Evolutionary conservation across 2,329 filamentous ascomycete genomes (phyloP).

Genomic region (Ceratocystis eucalypticola): DNA sequence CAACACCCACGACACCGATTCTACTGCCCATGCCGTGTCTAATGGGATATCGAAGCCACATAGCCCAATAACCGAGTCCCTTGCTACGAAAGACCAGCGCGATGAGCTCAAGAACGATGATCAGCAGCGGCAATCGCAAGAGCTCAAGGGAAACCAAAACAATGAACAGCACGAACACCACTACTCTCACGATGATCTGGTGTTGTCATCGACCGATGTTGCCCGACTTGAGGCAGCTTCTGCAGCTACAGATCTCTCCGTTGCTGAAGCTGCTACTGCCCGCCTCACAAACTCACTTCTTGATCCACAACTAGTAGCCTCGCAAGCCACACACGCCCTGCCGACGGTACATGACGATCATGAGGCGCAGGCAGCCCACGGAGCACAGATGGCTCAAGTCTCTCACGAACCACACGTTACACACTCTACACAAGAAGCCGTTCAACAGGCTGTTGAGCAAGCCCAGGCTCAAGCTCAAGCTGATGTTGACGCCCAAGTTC

Average conservation of each 20-base stretch:
- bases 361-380: background rate
- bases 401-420: background rate
- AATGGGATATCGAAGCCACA: background rate
- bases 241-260: conserved; percentile 21
- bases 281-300: conserved; percentile 42
- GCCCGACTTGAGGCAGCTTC: conserved; percentile 5
- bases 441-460: conserved; percentile 8
- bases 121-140: background rate
- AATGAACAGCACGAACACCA: background rate
- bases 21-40: background rate
- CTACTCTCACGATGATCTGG: conserved; percentile 8
- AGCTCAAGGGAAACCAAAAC: background rate
- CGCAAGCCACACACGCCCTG: conserved; percentile 5
- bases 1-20: conserved; percentile 7
- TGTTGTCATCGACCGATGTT: conserved; percentile 8
- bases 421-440: background rate
- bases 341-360: conserved; percentile 1
- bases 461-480: conserved; percentile 17
- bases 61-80: conserved; percentile 3
- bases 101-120: background rate
- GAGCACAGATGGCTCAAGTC: background rate
- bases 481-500: conserved; percentile 13
- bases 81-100: background rate
- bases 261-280: conserved; percentile 43
- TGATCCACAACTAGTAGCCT: conserved; percentile 34